Evolutionary conservation across 2,329 filamentous ascomycete genomes (phyloP).

Genomic region (Septoria linicola): DNA sequence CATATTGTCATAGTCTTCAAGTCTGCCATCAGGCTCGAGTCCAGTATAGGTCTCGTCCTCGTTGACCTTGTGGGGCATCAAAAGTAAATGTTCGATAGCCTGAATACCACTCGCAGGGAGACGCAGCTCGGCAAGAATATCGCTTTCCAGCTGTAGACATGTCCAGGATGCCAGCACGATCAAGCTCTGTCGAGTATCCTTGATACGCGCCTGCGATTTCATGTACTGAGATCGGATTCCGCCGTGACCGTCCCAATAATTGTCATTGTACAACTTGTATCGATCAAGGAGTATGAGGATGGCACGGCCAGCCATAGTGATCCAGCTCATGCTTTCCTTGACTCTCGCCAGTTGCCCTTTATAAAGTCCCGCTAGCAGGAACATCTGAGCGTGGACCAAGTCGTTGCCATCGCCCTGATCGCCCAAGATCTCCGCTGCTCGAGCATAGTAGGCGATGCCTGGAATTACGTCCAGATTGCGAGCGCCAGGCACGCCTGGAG

Average conservation of each 20-base stretch:
- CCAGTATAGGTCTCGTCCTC: conserved; percentile 33
- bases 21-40: conserved; percentile 23
- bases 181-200: conserved; percentile 41
- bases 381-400: conserved; percentile 79
- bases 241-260: conserved; percentile 38
- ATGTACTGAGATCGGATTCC: conserved; percentile 38
- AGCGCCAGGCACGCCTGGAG: conserved; percentile 20
- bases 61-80: conserved; percentile 61
- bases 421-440: conserved; percentile 82
- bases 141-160: conserved; percentile 88
- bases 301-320: conserved; percentile 59
- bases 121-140: conserved; percentile 81
- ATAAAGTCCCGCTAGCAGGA: conserved; percentile 82
- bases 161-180: conserved; percentile 80
- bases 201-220: conserved; percentile 31
- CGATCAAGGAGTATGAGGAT: conserved; percentile 73
- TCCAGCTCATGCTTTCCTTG: conserved; percentile 77
- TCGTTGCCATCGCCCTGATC: conserved; percentile 75
- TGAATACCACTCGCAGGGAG: conserved; percentile 62
- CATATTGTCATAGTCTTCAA: conserved; percentile 40
- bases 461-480: conserved; percentile 73
- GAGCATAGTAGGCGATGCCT: conserved; percentile 84
- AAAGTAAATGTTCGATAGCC: conserved; percentile 59
- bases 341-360: conserved; percentile 84
- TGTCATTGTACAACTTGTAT: conserved; percentile 50